Conservation (phyloP, 306 rosid genomes). For the Arachis stenosperma region DNA sequence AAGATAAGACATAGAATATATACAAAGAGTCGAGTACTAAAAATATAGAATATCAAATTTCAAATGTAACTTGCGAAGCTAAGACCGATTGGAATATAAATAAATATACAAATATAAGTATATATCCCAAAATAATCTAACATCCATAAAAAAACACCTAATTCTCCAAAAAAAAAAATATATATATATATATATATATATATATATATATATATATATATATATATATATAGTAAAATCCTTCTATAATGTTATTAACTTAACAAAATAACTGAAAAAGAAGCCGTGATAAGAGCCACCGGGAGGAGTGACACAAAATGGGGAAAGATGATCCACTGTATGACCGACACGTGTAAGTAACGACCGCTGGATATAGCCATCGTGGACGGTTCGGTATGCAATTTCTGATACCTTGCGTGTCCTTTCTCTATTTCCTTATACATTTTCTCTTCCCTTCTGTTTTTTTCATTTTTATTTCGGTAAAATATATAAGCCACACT, state of each 20-base stretch:
- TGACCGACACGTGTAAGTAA: slow-evolving; percentile 4
- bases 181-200: too few relatives aligned
- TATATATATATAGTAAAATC: too few relatives aligned
- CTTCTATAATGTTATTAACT: too few relatives aligned
- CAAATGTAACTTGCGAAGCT: too few relatives aligned
- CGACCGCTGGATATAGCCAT: slow-evolving; percentile 8
- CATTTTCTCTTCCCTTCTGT: not conserved
- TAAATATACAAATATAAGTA: too few relatives aligned
- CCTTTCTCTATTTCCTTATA: not conserved
- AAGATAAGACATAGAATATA: too few relatives aligned
- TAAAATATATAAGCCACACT: slow-evolving; percentile 46
- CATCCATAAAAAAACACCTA: not conserved
- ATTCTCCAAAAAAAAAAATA: too few relatives aligned
- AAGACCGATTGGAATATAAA: too few relatives aligned
- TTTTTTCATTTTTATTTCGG: not conserved
- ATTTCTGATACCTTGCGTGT: not conserved
- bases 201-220: too few relatives aligned
- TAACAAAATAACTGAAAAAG: not conserved
- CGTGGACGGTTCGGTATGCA: slow-evolving; percentile 30
- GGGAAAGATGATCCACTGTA: not conserved
- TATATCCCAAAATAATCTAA: not conserved
- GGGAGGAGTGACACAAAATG: not conserved
- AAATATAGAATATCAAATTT: too few relatives aligned
- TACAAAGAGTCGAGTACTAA: too few relatives aligned
- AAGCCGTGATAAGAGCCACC: slow-evolving; percentile 10